phyloP scores from a whole-genome alignment of 2,329 filamentous ascomycete species.

The Cordyceps cicadae region DNA sequence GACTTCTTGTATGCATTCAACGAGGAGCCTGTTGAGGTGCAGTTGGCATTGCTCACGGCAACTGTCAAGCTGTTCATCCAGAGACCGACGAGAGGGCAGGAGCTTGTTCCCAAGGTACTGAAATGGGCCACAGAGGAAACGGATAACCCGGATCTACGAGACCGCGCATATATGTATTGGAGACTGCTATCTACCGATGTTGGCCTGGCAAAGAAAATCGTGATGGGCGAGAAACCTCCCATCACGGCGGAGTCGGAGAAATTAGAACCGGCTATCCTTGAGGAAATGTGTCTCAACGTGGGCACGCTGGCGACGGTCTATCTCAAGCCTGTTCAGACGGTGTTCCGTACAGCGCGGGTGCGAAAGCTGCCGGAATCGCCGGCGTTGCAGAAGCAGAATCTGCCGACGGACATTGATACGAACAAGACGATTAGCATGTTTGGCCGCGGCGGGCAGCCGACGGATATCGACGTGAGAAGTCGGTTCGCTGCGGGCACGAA shows the following conservation, averaged over 20 bases:
- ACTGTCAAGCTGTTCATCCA: slow-evolving; percentile 98
- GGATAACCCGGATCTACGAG: slow-evolving; percentile 94
- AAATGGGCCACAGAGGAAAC: slow-evolving; percentile 99
- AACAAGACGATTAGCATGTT: slow-evolving; percentile 55
- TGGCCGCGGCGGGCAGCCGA: slow-evolving; percentile 43
- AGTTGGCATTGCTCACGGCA: slow-evolving; percentile 86
- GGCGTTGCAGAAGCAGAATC: slow-evolving; percentile 66
- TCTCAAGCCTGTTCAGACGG: slow-evolving; percentile 92
- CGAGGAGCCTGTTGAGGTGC: slow-evolving; percentile 92
- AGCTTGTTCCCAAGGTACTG: slow-evolving; percentile 85
- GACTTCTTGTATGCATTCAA: slow-evolving; percentile 92
- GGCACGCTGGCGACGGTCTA: slow-evolving; percentile 96
- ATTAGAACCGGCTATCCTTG: slow-evolving; percentile 79
- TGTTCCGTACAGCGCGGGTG: slow-evolving; percentile 83
- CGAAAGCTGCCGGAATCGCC: slow-evolving; percentile 74
- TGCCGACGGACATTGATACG: slow-evolving; percentile 45
- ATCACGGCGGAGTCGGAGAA: slow-evolving; percentile 96
- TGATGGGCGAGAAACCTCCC: slow-evolving; percentile 95
- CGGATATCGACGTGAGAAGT: slow-evolving; percentile 39
- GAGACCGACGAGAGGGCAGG: slow-evolving; percentile 85
- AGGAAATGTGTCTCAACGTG: slow-evolving; percentile 95
- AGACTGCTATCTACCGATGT: slow-evolving; percentile 89
- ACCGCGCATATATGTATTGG: slow-evolving; percentile 99
- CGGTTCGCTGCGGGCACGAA: slow-evolving; percentile 20
- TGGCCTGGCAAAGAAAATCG: slow-evolving; percentile 72